A percentile compares a stretch with the other conserved stretches of the same genome.
These are phyloP conservation scores for Papiliotrema nemorosa DNA, from an alignment of 1,284 basidiomycete species.

Conservation along the genomic window DNA sequence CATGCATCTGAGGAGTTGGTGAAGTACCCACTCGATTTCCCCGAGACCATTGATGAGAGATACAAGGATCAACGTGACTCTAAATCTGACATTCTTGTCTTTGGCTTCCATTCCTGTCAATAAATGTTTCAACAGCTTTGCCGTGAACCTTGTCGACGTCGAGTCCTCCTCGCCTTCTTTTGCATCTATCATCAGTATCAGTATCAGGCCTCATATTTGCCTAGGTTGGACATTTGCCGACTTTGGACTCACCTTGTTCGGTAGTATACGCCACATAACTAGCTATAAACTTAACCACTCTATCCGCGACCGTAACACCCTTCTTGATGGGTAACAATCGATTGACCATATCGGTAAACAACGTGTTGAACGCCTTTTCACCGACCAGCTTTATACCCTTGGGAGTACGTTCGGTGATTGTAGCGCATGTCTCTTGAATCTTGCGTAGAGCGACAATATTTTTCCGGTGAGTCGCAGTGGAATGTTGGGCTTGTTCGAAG, in stretches of 20 bases:
- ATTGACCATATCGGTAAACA: slow-evolving; percentile 67
- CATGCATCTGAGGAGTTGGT: not conserved
- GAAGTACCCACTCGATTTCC: slow-evolving; percentile 69
- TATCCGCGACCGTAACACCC: slow-evolving; percentile 72
- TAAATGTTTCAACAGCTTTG: slow-evolving; percentile 70
- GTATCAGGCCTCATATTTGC: not conserved
- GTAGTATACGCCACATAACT: slow-evolving; percentile 75
- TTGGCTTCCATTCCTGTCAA: slow-evolving; percentile 82
- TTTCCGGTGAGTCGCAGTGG: slow-evolving; percentile 84
- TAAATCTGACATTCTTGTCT: slow-evolving; percentile 80
- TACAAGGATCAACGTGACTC: slow-evolving; percentile 73
- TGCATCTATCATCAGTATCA: slow-evolving; percentile 13
- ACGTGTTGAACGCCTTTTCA: slow-evolving; percentile 73
- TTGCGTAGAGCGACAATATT: slow-evolving; percentile 84
- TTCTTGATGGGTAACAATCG: slow-evolving; percentile 78
- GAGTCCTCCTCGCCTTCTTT: slow-evolving; percentile 57
- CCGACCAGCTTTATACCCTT: slow-evolving; percentile 62
- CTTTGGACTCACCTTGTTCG: slow-evolving; percentile 62
- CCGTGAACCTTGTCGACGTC: slow-evolving; percentile 67
- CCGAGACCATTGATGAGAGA: slow-evolving; percentile 75
- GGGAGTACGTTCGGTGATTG: slow-evolving; percentile 57
- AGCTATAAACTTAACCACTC: slow-evolving; percentile 79
- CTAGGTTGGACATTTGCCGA: not conserved
- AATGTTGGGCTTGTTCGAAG: slow-evolving; percentile 78
- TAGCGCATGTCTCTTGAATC: slow-evolving; percentile 65